phyloP scores from a whole-genome alignment of 2,329 filamentous ascomycete species.

The Alternaria novae-zelandiae region DNA sequence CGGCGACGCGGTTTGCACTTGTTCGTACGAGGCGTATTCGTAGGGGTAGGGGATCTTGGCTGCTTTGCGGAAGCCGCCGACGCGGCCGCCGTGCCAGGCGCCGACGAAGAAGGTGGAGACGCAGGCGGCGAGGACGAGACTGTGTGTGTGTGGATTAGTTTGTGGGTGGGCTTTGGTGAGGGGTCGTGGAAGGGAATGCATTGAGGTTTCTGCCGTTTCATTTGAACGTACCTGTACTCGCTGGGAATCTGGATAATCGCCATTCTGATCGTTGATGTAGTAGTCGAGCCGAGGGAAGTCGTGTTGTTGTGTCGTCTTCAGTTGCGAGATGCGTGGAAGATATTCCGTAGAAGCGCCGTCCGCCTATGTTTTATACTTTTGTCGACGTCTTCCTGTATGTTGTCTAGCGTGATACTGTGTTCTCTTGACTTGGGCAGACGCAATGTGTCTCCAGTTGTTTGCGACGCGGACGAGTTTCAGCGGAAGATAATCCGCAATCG shows the following conservation, averaged over 20 bases:
- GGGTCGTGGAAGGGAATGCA: neutral
- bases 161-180: neutral
- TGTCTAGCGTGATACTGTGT: neutral
- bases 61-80: conserved; percentile 55
- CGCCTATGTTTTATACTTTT: neutral
- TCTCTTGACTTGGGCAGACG: neutral
- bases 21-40: conserved; percentile 62
- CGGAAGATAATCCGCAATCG: conserved; percentile 16
- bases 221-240: conserved; percentile 40
- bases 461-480: conserved; percentile 33
- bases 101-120: conserved; percentile 62
- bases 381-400: neutral
- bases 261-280: conserved; percentile 14
- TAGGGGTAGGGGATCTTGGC: conserved; percentile 65
- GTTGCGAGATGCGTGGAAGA: neutral
- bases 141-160: conserved; percentile 36
- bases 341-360: neutral
- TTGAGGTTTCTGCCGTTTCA: neutral
- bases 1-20: conserved; percentile 53
- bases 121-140: conserved; percentile 62
- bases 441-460: neutral
- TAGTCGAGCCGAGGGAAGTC: neutral
- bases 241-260: conserved; percentile 31
- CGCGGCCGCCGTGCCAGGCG: conserved; percentile 58
- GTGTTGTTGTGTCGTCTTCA: neutral